Evolutionary conservation across 2,329 filamentous ascomycete genomes (phyloP).

Genomic region (Alternaria sp.): DNA sequence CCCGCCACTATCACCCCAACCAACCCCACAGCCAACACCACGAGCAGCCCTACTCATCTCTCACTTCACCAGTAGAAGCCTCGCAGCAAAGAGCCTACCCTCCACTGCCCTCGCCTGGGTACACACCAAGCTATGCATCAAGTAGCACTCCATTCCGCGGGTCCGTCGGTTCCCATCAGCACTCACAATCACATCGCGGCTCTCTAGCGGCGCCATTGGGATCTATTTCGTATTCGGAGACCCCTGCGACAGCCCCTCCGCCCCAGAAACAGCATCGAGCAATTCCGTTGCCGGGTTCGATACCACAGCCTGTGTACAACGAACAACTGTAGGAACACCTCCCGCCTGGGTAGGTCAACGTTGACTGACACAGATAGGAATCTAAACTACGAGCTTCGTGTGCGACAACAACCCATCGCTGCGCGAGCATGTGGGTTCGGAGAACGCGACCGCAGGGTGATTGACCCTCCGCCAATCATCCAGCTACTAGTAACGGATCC

Average conservation of each 20-base stretch:
- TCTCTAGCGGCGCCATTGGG: slow-evolving; percentile 42
- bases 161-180: slow-evolving; percentile 46
- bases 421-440: slow-evolving; percentile 84
- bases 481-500: slow-evolving; percentile 71
- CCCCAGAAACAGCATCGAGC: slow-evolving; percentile 36
- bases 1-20: slow-evolving; percentile 35
- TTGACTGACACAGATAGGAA: slow-evolving; percentile 39
- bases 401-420: slow-evolving; percentile 79
- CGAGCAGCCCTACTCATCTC: slow-evolving; percentile 44
- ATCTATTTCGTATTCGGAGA: slow-evolving; percentile 41
- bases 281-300: slow-evolving; percentile 45
- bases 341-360: slow-evolving; percentile 15
- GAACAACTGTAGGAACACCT: slow-evolving; percentile 47
- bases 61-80: slow-evolving; percentile 45
- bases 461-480: slow-evolving; percentile 84
- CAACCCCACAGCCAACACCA: slow-evolving; percentile 35
- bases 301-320: slow-evolving; percentile 48
- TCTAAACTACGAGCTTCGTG: slow-evolving; percentile 58
- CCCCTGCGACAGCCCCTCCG: slow-evolving; percentile 37
- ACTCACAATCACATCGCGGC: slow-evolving; percentile 45
- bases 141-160: slow-evolving; percentile 47
- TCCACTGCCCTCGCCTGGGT: slow-evolving; percentile 47
- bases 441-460: slow-evolving; percentile 79
- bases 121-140: slow-evolving; percentile 48
- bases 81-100: slow-evolving; percentile 43